Evolutionary conservation across 2,329 filamentous ascomycete genomes (phyloP).

Genomic region (Trichoderma sp.): DNA sequence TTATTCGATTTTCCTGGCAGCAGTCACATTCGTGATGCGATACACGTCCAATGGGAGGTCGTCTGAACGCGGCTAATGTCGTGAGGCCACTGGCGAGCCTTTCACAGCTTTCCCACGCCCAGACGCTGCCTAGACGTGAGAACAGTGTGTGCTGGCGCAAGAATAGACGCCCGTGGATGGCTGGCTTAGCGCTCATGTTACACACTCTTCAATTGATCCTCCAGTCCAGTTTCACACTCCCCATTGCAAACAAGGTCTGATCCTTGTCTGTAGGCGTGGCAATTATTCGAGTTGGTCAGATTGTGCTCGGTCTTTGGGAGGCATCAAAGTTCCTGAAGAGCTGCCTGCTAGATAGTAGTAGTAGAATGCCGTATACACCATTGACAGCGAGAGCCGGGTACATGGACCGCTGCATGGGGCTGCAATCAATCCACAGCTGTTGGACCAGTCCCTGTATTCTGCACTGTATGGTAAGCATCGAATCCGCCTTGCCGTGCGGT

Average conservation of each 20-base stretch:
- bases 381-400: neutral
- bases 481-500: neutral
- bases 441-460: neutral
- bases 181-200: conserved; percentile 1
- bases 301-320: neutral
- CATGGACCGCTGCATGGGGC: neutral
- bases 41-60: no score
- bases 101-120: neutral
- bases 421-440: neutral
- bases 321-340: neutral
- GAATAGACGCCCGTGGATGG: neutral
- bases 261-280: neutral
- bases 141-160: neutral
- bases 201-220: neutral
- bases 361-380: neutral
- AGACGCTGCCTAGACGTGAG: neutral
- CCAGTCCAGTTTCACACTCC: neutral
- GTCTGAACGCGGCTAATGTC: neutral
- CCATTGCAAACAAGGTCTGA: neutral
- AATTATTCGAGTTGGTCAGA: neutral
- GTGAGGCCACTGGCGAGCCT: neutral
- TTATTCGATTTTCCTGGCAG: neutral
- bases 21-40: neutral
- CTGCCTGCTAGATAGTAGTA: no score
- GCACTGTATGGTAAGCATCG: no score